A percentile compares a stretch with the other conserved stretches of the same genome.
Evolutionary conservation across 108 stramenopile genomes (phyloP).

Genomic region (Skeletonema costatum): DNA sequence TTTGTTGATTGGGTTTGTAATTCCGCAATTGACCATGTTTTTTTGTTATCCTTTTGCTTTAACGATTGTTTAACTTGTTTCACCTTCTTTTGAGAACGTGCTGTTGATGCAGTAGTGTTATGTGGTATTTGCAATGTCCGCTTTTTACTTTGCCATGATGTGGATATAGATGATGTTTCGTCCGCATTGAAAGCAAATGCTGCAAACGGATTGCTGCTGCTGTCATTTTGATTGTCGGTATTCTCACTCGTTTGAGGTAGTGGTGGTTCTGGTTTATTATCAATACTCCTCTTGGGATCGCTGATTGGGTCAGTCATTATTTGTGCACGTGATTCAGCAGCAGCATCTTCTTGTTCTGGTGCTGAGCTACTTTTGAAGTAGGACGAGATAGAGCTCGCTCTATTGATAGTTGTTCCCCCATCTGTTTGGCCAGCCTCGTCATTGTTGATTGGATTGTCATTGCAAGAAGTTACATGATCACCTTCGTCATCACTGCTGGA

Average conservation of each 20-base stretch:
- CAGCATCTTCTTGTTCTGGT: not conserved
- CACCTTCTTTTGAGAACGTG: not conserved
- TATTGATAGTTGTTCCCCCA: not conserved
- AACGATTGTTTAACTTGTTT: not conserved
- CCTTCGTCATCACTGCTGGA: not conserved
- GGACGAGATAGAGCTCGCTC: not conserved
- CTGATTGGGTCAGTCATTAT: not conserved
- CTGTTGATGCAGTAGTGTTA: not conserved
- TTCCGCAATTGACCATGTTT: not conserved
- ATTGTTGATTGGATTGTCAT: not conserved
- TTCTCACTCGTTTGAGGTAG: not conserved
- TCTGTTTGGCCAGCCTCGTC: not conserved
- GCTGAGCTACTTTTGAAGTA: not conserved
- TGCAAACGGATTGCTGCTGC: slow-evolving; percentile 54
- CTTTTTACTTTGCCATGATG: slow-evolving; percentile 9
- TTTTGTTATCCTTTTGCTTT: not conserved
- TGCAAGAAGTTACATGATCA: not conserved
- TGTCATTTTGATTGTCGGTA: not conserved
- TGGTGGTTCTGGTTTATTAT: not conserved
- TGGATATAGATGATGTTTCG: not conserved
- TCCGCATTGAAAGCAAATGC: slow-evolving; percentile 42
- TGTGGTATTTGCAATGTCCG: not conserved
- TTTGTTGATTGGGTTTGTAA: not conserved
- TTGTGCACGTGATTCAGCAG: not conserved
- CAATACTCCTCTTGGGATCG: not conserved